These are phyloP conservation scores for Rhododendron vialii DNA, from an alignment of 148 eudicot species.

Conservation along the genomic window DNA sequence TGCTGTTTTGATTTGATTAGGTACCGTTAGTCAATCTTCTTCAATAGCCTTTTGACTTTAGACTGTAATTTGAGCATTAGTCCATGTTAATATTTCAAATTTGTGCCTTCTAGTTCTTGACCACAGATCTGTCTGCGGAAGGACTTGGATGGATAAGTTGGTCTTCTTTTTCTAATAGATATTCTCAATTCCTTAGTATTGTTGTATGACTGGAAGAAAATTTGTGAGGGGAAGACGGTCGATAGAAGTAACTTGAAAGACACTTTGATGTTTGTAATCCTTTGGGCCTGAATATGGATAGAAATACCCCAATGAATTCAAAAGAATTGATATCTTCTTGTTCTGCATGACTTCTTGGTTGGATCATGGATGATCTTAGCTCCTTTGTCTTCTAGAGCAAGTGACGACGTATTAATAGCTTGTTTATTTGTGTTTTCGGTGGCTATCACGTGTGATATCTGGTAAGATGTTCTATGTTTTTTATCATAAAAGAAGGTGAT, in stretches of 20 bases:
- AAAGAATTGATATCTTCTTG: background rate
- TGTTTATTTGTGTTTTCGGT: background rate
- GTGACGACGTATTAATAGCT: background rate
- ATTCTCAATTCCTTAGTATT: background rate
- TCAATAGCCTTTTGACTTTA: background rate
- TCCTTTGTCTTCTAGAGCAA: slow-evolving; percentile 1
- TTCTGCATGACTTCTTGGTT: background rate
- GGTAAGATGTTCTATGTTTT: background rate
- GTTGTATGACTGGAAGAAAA: background rate
- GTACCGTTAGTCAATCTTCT: background rate
- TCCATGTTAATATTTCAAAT: background rate
- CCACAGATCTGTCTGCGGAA: background rate
- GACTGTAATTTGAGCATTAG: background rate
- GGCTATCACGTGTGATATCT: background rate
- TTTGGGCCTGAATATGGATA: background rate
- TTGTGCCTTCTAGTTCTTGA: background rate
- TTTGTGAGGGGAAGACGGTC: background rate
- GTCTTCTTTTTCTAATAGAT: background rate
- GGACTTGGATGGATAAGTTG: background rate
- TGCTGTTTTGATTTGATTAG: background rate
- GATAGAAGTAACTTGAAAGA: background rate
- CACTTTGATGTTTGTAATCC: background rate
- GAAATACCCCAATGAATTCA: background rate
- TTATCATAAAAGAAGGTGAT: background rate
- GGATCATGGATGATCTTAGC: background rate